A percentile compares a stretch with the other conserved stretches of the same genome.
These are phyloP conservation scores for Aureoboletus auriporus DNA, from an alignment of 768 basidiomycete species.

Conservation along the genomic window DNA sequence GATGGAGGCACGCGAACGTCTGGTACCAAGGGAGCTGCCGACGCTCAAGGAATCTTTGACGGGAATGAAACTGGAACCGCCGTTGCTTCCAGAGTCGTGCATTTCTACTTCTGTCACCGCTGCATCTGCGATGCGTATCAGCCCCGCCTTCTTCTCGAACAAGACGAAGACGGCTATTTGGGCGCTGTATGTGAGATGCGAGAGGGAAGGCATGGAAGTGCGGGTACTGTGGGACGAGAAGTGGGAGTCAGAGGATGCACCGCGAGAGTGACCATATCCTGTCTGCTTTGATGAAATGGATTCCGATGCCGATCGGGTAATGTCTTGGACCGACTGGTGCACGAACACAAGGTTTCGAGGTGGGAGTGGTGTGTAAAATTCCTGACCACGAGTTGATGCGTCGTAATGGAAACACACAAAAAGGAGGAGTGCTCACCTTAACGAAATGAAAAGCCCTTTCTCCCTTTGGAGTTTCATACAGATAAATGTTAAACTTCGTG, in stretches of 20 bases:
- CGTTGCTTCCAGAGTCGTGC: constrained; percentile 32
- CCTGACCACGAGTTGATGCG: constrained; percentile 39
- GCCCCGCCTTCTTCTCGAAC: constrained; percentile 85
- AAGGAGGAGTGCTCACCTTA: constrained; percentile 42
- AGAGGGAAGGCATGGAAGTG: constrained; percentile 28
- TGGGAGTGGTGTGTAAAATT: constrained; percentile 76
- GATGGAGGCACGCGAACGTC: constrained; percentile 41
- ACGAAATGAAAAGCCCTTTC: constrained; percentile 81
- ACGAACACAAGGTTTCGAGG: constrained; percentile 69
- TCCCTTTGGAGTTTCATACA: constrained; percentile 80
- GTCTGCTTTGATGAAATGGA: constrained; percentile 23
- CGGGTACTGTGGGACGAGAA: constrained; percentile 26
- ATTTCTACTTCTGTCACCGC: constrained; percentile 77
- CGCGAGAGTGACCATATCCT: constrained; percentile 37
- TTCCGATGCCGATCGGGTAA: constrained; percentile 42
- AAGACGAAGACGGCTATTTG: constrained; percentile 78
- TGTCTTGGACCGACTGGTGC: constrained; percentile 60
- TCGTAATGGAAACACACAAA: neutral
- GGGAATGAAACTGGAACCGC: constrained; percentile 19
- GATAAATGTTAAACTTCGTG: constrained; percentile 64
- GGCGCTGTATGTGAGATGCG: constrained; percentile 51
- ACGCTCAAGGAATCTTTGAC: constrained; percentile 23
- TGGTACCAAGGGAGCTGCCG: constrained; percentile 22
- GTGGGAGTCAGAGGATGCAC: constrained; percentile 38
- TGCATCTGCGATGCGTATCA: constrained; percentile 77